Evolutionary conservation across 1,284 basidiomycete genomes (phyloP).

Genomic region (Tetrapyrgos nigripes): DNA sequence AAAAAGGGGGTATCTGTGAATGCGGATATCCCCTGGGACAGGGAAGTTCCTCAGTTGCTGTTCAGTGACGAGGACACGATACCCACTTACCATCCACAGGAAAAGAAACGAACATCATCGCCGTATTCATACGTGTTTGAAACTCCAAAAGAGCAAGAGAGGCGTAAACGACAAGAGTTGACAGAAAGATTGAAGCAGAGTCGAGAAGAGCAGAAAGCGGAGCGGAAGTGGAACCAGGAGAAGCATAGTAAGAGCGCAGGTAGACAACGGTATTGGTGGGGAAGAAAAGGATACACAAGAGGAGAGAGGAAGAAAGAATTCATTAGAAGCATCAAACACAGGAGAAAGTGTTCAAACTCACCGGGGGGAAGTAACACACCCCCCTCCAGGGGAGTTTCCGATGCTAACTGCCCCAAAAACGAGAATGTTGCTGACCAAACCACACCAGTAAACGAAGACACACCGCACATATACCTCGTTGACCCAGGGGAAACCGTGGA

Average conservation of each 20-base stretch:
- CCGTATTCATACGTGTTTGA: background rate
- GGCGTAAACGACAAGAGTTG: background rate
- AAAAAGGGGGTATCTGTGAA: background rate
- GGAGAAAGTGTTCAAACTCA: background rate
- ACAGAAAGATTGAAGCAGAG: background rate
- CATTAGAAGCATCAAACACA: background rate
- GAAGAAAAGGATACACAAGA: no score
- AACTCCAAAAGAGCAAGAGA: background rate
- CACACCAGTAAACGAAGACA: background rate
- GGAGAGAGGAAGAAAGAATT: background rate
- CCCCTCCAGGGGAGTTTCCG: constrained; percentile 12
- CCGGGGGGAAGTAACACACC: constrained; percentile 5
- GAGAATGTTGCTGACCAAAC: background rate
- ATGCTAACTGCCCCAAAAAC: background rate
- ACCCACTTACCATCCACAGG: background rate
- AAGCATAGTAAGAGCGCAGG: background rate
- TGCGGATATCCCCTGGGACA: background rate
- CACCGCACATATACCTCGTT: background rate
- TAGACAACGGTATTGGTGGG: no score
- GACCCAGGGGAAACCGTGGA: background rate
- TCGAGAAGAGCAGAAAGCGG: no score
- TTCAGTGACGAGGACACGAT: background rate
- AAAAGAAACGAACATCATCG: background rate
- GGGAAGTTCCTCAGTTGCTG: background rate
- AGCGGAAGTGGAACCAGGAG: background rate